Base-by-base conservation (phyloP, 176 grass and related monocot species). In the Carex scoparia region DNA sequence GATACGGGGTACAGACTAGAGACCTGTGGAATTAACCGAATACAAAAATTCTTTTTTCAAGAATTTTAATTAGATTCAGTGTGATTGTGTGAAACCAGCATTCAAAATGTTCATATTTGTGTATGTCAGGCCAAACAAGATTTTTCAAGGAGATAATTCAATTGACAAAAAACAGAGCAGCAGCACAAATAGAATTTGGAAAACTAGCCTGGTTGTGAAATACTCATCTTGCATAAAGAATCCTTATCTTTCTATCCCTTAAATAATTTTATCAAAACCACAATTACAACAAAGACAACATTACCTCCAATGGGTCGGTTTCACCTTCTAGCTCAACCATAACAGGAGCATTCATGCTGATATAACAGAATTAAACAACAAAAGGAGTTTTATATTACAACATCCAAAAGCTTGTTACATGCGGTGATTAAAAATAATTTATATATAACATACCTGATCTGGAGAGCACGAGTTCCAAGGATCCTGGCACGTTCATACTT, bases 401-500 rank as follows among this genome's bases (percentile, higher is more conserved):
- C n/a, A 78, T 78, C 28, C 7, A 78, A 16, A 35, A 85, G 14
- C 49, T 56, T 35, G 11, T 7, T 66, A 30, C 0, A 57, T n/a
- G 5, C 0, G 1, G 82, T 57, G 11, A 54, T 28, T 38, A 58
- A 85, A 7, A 18, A 54, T 13, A 79, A 1, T 30, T 3, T 13
- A 13, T 33, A 13, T 81, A 7, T 80, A 85, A 46, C 69, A 67
- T 46, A 93, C 95, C 92, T 98, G 79, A 98, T 94, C 87, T 98
- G 89, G 84, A 98, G 85, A 81, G 95, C 92, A 23, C 95, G 86
- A 32, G 95, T 94, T 65, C 95, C 92, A 32, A 98, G 89, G 75
- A 94, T 98, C 74, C 93, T 90, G 72, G 95, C 95, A 65, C 92
- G 90, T 85, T 98, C 95, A 88, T 98, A 94, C 64, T 98, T 98